Evolutionary conservation across 495 filamentous ascomycete species (phyloP).

Genomic region (Xylaria sp.): DNA sequence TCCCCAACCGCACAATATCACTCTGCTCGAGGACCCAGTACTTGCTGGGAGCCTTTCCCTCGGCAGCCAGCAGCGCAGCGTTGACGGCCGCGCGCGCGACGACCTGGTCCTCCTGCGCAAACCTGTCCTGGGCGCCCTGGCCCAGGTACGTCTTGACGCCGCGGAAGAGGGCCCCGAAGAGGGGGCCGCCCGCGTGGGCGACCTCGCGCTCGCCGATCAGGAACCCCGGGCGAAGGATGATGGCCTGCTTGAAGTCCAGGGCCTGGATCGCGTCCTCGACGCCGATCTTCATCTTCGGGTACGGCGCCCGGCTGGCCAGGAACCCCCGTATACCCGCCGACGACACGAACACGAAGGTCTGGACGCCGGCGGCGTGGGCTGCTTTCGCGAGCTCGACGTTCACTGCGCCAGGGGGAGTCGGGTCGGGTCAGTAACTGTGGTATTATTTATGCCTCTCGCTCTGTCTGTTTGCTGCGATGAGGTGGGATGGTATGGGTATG

Average conservation of each 20-base stretch:
- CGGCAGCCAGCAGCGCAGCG: slow-evolving; percentile 54
- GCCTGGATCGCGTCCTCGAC: slow-evolving; percentile 77
- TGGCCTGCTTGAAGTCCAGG: slow-evolving; percentile 73
- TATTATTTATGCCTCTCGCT: background rate
- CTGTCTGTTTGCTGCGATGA: background rate
- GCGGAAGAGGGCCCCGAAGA: slow-evolving; percentile 56
- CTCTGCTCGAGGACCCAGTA: slow-evolving; percentile 54
- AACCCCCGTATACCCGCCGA: slow-evolving; percentile 54
- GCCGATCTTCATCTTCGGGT: slow-evolving; percentile 79
- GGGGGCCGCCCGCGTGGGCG: slow-evolving; percentile 56
- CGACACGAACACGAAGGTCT: slow-evolving; percentile 74
- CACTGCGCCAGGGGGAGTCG: slow-evolving; percentile 41
- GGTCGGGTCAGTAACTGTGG: background rate
- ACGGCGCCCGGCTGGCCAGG: slow-evolving; percentile 49
- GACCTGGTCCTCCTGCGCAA: slow-evolving; percentile 77
- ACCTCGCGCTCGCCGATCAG: slow-evolving; percentile 74
- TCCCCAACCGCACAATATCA: slow-evolving; percentile 59
- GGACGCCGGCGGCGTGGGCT: slow-evolving; percentile 67
- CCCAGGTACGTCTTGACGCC: slow-evolving; percentile 56
- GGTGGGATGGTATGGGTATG: too few relatives aligned
- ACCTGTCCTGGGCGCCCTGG: slow-evolving; percentile 62
- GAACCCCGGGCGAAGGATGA: slow-evolving; percentile 77
- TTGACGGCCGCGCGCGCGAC: slow-evolving; percentile 76
- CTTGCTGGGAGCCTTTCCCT: slow-evolving; percentile 55
- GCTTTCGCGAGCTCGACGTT: slow-evolving; percentile 73